Base-by-base conservation (phyloP, 495 filamentous ascomycete species). In the Neurospora intermedia region DNA sequence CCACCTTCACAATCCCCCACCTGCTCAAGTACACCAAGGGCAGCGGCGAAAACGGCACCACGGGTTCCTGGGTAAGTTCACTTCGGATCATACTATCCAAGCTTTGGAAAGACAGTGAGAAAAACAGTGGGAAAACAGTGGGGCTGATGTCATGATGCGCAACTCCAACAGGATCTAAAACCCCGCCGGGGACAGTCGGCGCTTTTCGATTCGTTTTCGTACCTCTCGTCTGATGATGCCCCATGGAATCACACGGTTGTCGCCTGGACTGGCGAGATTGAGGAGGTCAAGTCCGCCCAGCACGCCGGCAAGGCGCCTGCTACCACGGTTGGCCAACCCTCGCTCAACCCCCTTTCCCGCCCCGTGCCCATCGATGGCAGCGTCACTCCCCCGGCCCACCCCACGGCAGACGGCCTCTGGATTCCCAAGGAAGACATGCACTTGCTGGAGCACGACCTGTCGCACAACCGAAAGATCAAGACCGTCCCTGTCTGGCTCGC, bases 251-350 rank as follows among this genome's bases (percentile, higher is more conserved):
- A 96, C 82, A 93, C 90, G 0, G 85, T 97, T 1, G 91, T 98
- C 69, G 94, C 91, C 23, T 98, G 94, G 94, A 95, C 94, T 2
- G 94, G 94, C 42, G 94, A 98, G 80, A 91, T 98, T 66, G 88
- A 91, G 70, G 82, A 84, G 4, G 80, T 85, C 11, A 54, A 82
- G 16, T 84, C 88, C 38, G 71, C 80, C 23, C 80, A 82, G 16
- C 81, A 83, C 10, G 81, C 83, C 18, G 78, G 79, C 69, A 82
- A 82, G 9, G 81, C 85, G n/a, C 78, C 82, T 10, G 78, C 80
- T 15, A 82, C 85, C 0, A 86, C 82, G 0, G 79, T 83, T 13
- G 73, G 79, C 66, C 75, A 81, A 18, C 78, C 83, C 20, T 80
- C 82, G 20, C 78, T 87, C 48, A 88, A 84, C 79, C 89, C 90